Conservation (phyloP, 441 rosid species). For the Biscutella laevigata region DNA sequence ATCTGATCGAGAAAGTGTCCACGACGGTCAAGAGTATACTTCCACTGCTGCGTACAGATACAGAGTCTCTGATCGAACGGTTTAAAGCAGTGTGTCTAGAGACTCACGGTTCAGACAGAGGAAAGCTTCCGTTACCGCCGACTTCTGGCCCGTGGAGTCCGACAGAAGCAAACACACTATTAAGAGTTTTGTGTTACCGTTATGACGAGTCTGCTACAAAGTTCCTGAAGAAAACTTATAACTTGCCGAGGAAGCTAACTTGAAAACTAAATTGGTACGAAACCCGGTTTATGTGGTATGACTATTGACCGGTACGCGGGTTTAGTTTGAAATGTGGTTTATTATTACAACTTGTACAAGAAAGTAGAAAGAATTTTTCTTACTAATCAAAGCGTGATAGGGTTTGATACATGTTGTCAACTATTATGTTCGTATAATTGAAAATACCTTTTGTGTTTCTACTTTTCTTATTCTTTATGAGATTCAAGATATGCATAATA, state of each 20-base stretch:
- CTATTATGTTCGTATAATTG: too few species aligned
- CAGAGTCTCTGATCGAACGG: conserved; percentile 42
- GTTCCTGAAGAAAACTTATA: conserved; percentile 60
- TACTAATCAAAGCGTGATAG: too few species aligned
- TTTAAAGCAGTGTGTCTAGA: conserved; percentile 37
- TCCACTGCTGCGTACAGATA: conserved; percentile 39
- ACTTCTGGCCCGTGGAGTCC: conserved; percentile 64
- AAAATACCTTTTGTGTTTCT: too few species aligned
- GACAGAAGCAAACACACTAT: conserved; percentile 52
- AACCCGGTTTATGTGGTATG: too few species aligned
- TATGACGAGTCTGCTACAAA: conserved; percentile 48
- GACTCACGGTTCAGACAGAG: conserved; percentile 45
- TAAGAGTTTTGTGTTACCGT: conserved; percentile 57
- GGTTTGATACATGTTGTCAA: too few species aligned
- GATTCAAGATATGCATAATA: too few species aligned
- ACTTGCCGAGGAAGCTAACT: conserved; percentile 69
- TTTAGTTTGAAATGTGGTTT: not conserved
- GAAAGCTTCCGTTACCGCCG: conserved; percentile 59
- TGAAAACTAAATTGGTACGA: not conserved
- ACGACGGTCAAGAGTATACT: conserved; percentile 39
- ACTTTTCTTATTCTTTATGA: too few species aligned
- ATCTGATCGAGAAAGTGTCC: conserved; percentile 52
- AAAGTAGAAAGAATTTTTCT: too few species aligned
- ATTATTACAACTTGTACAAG: too few species aligned
- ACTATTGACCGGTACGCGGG: too few species aligned